Conservation (phyloP, 176 grass and related monocot species). For the Oryza meyeriana region DNA sequence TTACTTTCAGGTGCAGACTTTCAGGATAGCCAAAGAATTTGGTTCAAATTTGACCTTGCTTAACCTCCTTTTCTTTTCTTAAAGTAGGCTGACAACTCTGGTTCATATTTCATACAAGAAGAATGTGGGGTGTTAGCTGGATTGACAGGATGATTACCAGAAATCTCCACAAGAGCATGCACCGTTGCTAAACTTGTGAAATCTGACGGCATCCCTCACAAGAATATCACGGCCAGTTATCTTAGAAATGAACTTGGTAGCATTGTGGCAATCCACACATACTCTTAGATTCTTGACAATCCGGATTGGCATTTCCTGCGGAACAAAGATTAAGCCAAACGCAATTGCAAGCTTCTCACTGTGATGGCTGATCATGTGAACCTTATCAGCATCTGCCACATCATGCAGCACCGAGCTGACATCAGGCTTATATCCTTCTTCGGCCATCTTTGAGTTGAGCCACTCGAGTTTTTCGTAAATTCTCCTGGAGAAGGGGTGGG, state of each 20-base stretch:
- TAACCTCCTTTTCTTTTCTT: not conserved
- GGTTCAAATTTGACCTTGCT: not conserved
- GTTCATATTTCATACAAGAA: conserved; percentile 15
- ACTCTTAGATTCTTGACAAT: conserved; percentile 67
- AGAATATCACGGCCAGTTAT: conserved; percentile 65
- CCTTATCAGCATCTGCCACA: conserved; percentile 59
- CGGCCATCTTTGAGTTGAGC: conserved; percentile 49
- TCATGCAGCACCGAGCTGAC: conserved; percentile 60
- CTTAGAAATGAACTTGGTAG: conserved; percentile 69
- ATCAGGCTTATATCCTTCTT: conserved; percentile 72
- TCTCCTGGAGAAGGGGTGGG: conserved; percentile 48
- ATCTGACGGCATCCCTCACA: conserved; percentile 61
- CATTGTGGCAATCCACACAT: conserved; percentile 67
- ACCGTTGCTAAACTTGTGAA: conserved; percentile 64
- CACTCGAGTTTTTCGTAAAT: conserved; percentile 62
- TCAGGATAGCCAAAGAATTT: not conserved
- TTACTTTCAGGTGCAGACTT: not conserved
- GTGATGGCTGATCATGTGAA: conserved; percentile 62
- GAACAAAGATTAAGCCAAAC: conserved; percentile 61
- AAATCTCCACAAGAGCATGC: conserved; percentile 67
- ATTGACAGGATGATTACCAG: conserved; percentile 40
- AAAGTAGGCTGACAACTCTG: not conserved
- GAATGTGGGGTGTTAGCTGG: not conserved
- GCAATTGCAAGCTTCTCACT: conserved; percentile 78
- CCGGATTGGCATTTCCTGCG: conserved; percentile 56